These are phyloP conservation scores for Samsoniella hepiali DNA, from an alignment of 2,329 filamentous ascomycete genomes.

Conservation along the genomic window DNA sequence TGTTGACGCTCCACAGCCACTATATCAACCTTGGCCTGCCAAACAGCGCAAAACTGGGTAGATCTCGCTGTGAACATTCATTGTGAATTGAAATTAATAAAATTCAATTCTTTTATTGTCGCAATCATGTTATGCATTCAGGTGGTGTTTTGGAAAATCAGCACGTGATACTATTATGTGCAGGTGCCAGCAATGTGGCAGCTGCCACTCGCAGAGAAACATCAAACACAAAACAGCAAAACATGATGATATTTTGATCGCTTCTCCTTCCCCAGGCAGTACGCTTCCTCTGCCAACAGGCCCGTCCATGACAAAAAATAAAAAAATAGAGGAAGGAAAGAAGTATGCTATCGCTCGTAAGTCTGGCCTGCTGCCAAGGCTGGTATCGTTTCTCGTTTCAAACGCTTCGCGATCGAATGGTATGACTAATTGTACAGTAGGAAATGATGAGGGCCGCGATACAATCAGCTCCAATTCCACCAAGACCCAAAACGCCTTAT, in stretches of 20 bases:
- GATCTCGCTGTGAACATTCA: neutral
- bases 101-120: too few species aligned
- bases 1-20: neutral
- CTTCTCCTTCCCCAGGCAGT: neutral
- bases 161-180: neutral
- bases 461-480: neutral
- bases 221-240: neutral
- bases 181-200: neutral
- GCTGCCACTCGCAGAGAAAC: neutral
- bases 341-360: constrained; percentile 6
- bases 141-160: neutral
- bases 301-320: neutral
- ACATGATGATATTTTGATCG: neutral
- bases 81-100: too few species aligned
- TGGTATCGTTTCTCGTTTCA: constrained; percentile 18
- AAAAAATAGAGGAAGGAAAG: neutral
- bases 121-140: neutral
- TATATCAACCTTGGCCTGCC: neutral
- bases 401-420: neutral
- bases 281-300: neutral
- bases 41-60: neutral
- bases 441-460: neutral
- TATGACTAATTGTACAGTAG: constrained; percentile 14
- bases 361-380: constrained; percentile 7
- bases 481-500: neutral